A percentile compares a stretch with the other conserved stretches of the same genome.
Conservation (phyloP, 208 protist species). For the Crithidia expoeki region DNA sequence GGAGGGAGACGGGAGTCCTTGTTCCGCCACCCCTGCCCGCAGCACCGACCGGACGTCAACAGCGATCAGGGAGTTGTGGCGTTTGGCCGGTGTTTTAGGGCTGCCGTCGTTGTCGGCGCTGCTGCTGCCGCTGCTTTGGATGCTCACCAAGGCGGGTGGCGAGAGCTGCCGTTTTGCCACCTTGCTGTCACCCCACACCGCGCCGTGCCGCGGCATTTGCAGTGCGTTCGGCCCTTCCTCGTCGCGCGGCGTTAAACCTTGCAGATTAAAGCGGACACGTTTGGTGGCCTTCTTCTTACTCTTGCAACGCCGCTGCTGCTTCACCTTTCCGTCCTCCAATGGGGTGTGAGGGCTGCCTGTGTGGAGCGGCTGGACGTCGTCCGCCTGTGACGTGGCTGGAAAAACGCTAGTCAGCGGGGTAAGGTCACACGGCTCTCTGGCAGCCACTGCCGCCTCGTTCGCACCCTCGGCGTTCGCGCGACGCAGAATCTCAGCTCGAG, state of each 20-base stretch:
- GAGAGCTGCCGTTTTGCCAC: neutral
- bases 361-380: neutral
- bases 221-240: constrained; percentile 16
- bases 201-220: constrained; percentile 15
- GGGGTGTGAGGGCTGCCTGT: neutral
- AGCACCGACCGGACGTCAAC: constrained; percentile 15
- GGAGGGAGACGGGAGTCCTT: neutral
- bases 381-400: neutral
- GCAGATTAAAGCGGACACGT: constrained; percentile 15
- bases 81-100: neutral
- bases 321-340: neutral
- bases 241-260: constrained; percentile 9
- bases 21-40: constrained; percentile 11
- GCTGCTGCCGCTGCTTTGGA: neutral
- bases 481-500: constrained; percentile 10
- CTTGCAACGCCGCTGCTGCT: neutral
- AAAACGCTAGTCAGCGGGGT: neutral
- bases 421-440: neutral
- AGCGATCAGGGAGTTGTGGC: neutral
- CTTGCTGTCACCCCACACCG: neutral
- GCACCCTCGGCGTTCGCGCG: constrained; percentile 11
- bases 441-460: neutral
- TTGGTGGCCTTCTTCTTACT: neutral
- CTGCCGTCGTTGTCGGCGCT: neutral
- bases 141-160: neutral